Percentiles rank a stretch among this genome's conserved stretches.
These are phyloP conservation scores for Aspergillus asperescens DNA, from an alignment of 495 filamentous ascomycete genomes.

Conservation along the genomic window DNA sequence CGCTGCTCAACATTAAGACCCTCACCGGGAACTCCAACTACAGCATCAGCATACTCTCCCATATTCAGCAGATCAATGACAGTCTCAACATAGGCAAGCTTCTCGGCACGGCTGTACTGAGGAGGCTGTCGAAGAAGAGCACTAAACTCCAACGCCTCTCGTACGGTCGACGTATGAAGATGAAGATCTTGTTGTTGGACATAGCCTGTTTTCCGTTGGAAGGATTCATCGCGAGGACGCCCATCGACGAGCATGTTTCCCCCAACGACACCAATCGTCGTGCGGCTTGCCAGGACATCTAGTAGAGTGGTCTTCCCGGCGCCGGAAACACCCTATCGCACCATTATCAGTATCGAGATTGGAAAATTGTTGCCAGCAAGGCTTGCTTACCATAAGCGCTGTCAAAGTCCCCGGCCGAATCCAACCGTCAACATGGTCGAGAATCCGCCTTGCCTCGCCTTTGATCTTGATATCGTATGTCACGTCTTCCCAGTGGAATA, in stretches of 20 bases:
- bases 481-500: slow-evolving; percentile 77
- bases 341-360: slow-evolving; percentile 70
- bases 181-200: slow-evolving; percentile 96
- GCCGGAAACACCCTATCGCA: slow-evolving; percentile 53
- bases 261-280: slow-evolving; percentile 48
- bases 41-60: slow-evolving; percentile 47
- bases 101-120: slow-evolving; percentile 64
- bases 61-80: slow-evolving; percentile 89
- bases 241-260: slow-evolving; percentile 56
- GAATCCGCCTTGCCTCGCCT: slow-evolving; percentile 51
- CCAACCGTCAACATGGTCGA: slow-evolving; percentile 61
- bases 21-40: slow-evolving; percentile 41
- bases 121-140: slow-evolving; percentile 81
- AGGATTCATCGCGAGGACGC: slow-evolving; percentile 60
- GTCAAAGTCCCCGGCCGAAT: slow-evolving; percentile 64
- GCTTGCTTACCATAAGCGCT: slow-evolving; percentile 43
- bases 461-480: slow-evolving; percentile 66
- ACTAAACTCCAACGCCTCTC: slow-evolving; percentile 77
- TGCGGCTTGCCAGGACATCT: slow-evolving; percentile 54
- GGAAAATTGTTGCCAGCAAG: slow-evolving; percentile 81
- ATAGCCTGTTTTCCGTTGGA: slow-evolving; percentile 92
- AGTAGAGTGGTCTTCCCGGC: slow-evolving; percentile 65
- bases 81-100: slow-evolving; percentile 83
- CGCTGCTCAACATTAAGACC: slow-evolving; percentile 88
- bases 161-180: slow-evolving; percentile 76